These are phyloP conservation scores for Verruconis gallopava DNA, from an alignment of 2,329 filamentous ascomycete genomes.

Conservation along the genomic window DNA sequence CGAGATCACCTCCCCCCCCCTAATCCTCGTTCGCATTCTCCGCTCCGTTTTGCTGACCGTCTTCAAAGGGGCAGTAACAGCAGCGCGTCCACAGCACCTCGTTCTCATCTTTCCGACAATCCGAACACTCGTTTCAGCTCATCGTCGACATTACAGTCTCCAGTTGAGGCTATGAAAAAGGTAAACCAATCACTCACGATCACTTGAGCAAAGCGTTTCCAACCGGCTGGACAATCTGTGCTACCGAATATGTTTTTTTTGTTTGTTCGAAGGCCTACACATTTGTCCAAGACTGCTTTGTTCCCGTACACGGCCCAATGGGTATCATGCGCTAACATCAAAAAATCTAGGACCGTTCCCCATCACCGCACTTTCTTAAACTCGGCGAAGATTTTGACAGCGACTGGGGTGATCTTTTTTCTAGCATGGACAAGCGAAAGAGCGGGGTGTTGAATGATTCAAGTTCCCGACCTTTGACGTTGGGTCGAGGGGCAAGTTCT, in stretches of 20 bases:
- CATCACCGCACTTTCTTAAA: not conserved
- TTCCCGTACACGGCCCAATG: not conserved
- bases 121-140: slow-evolving; percentile 29
- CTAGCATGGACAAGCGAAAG: not conserved
- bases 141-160: slow-evolving; percentile 42
- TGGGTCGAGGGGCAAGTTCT: not conserved
- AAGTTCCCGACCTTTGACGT: not conserved
- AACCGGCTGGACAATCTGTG: not conserved
- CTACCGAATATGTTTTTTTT: not conserved
- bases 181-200: slow-evolving; percentile 1
- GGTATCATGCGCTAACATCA: not conserved
- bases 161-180: slow-evolving; percentile 28
- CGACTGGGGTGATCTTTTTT: slow-evolving; percentile 3
- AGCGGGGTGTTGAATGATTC: not conserved
- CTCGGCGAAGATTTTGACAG: not conserved
- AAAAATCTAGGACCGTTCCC: not conserved
- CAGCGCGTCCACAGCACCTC: slow-evolving; percentile 32
- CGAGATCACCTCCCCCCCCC: no score
- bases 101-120: slow-evolving; percentile 14
- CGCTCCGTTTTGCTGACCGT: slow-evolving; percentile 1
- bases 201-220: not conserved
- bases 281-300: not conserved
- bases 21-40: no score
- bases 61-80: slow-evolving; percentile 32
- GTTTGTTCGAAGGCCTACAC: not conserved